Percentiles rank a stretch among this genome's conserved stretches.
phyloP scores from a whole-genome alignment of 2,329 filamentous ascomycete species.

The Bipolaris cookei region DNA sequence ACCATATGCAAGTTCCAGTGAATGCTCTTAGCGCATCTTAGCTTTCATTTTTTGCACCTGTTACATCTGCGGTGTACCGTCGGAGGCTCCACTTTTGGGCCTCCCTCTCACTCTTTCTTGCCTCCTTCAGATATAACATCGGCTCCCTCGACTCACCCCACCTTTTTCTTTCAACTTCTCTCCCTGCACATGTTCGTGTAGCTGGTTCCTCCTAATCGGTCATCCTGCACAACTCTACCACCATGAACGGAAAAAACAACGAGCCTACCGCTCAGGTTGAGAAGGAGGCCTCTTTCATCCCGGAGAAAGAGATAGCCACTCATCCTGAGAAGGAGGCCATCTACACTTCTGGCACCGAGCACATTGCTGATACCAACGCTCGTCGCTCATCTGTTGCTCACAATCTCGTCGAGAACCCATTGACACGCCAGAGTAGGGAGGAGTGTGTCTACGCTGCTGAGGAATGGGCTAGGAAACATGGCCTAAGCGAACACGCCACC shows the following conservation, averaged over 20 bases:
- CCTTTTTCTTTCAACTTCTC: constrained; percentile 3
- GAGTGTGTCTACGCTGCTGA: constrained; percentile 63
- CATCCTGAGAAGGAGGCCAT: constrained; percentile 6
- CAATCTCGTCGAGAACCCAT: constrained; percentile 51
- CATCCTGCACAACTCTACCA: background rate
- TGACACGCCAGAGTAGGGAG: constrained; percentile 56
- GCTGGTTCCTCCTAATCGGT: background rate
- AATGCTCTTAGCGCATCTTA: background rate
- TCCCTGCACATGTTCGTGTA: background rate
- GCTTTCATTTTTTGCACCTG: background rate
- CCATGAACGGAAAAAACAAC: constrained; percentile 14
- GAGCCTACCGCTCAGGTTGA: background rate
- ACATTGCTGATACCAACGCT: constrained; percentile 17
- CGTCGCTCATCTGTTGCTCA: constrained; percentile 53
- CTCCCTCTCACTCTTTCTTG: constrained; percentile 10
- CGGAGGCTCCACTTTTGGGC: constrained; percentile 15
- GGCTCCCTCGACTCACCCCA: constrained; percentile 4
- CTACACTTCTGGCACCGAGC: constrained; percentile 8
- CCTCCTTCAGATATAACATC: constrained; percentile 13
- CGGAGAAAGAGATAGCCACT: constrained; percentile 10
- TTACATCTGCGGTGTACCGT: constrained; percentile 12
- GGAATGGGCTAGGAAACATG: constrained; percentile 66
- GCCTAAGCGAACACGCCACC: constrained; percentile 63
- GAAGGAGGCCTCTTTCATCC: constrained; percentile 1
- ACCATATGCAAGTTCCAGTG: background rate